Evolutionary conservation across 1,284 basidiomycete species (phyloP), one percentile per base, ranked within the genome.

Genomic region (Polyporus tsugae): DNA sequence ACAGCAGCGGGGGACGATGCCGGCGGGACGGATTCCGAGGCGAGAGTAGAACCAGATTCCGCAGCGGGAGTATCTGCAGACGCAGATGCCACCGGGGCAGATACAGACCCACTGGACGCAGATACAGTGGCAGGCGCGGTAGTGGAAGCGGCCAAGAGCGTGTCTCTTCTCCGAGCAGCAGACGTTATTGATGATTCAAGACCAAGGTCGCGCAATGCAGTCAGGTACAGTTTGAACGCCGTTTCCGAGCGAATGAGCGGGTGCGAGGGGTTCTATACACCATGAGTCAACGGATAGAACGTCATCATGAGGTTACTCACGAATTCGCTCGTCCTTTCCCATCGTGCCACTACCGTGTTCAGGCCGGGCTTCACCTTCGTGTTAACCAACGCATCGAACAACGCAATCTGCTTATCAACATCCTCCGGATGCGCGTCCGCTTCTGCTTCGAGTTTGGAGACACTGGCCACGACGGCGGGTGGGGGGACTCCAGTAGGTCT

Each of bases 311-410:
- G 29, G 36, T 15, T 44, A 88, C 91, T 78, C 81, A 94, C 93
- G 76, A 91, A 93, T 85, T 94, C 91, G 74, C 86, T 87, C 86
- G 90, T 89, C 71, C 90, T 84, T 76, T 95, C 92, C 93, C 93
- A 95, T 67, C 93, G 86, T 74, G 83, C 88, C 69, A 93, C 87
- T 69, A 94, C 81, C 35, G 92, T 81, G 67, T 93, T 90, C 78
- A 90, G 89, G 1, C 89, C 92, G 13, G 89, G 85, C 70, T 87
- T 87, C 38, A 89, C 82, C 61, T 88, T 86, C 0, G 90, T 91
- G 0, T 86, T 86, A 35, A 86, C 75, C 39, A 95, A 80, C 13
- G 91, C 91, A 44, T 87, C 85, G 76, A 89, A 91, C n/a, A 94
- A 81, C 4, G 86, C 83, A 64, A 94, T 78, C 75, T 95, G 93